Base-by-base conservation (phyloP, 352 stramenopile species). In the Pythium aristosporum region DNA sequence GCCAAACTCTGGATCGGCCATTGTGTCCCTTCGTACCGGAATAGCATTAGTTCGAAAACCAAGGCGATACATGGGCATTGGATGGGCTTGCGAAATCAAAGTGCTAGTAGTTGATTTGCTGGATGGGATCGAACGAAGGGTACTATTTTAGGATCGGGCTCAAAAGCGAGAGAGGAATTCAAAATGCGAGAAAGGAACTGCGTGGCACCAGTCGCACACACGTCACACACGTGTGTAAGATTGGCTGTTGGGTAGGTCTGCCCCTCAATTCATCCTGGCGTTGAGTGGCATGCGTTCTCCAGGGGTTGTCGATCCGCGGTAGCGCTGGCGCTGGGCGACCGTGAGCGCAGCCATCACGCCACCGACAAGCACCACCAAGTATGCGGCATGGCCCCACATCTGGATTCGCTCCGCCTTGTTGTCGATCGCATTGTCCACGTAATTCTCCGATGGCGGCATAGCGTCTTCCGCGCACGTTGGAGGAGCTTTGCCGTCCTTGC, bases 401-500 rank as follows among this genome's bases (percentile, higher is more conserved):
- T 52, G 32, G 25, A 62, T 43, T 20, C 11, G 16, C 32, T 36
- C 18, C 1, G 16, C 43, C 13, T 12, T 50, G 20, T 18, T n/a
- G n/a, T 57, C 25, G 34, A 47, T 50, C 28, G 7, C 16, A 8
- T 65, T 10, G 11, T 18, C 41, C 43, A 57, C 20, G 18, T 37
- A 46, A 2, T 39, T 20, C 1, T 59, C 23, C 0, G 50, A 43
- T 1, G 20, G 5, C 0, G 49, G 42, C 16, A 56, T 32, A 6
- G 23, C 34, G 8, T 52, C 20, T 16, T 64, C 30, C 11, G 55
- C 62, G 34, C 67, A 74, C 7, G 23, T 63, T 2, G 67, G 67
- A 23, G 61, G 48, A 0, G 28, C 18, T 12, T 69, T 57, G 39
- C 57, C 57, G 5, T 49, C 30, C 41, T 61, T 77, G 68, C 87